Evolutionary conservation across 805 yeast genomes (phyloP).

Genomic region (Grigorovia jiainica): DNA sequence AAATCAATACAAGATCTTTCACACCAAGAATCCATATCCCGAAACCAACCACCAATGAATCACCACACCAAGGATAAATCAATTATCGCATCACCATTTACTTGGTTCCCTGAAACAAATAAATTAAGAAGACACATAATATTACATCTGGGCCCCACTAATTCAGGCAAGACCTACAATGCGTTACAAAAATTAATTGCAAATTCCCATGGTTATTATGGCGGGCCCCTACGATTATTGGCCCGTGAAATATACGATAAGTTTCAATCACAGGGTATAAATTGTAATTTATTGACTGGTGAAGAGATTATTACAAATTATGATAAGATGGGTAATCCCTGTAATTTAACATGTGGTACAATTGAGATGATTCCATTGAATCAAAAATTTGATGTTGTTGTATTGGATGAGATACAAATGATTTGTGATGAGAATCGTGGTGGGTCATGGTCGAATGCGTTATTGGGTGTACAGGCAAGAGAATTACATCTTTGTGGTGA

Average conservation of each 20-base stretch:
- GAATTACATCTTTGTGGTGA: slow-evolving; percentile 95
- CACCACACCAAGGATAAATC: slow-evolving; percentile 14
- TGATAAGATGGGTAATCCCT: slow-evolving; percentile 63
- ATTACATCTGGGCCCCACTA: slow-evolving; percentile 98
- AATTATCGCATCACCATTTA: slow-evolving; percentile 51
- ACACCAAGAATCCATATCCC: slow-evolving; percentile 19
- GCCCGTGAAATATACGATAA: slow-evolving; percentile 89
- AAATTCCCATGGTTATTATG: slow-evolving; percentile 74
- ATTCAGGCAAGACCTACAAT: slow-evolving; percentile 85
- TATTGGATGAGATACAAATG: slow-evolving; percentile 96
- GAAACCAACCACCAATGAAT: neutral
- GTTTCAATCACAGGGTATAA: slow-evolving; percentile 52
- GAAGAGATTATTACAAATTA: slow-evolving; percentile 74
- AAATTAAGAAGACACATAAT: slow-evolving; percentile 65
- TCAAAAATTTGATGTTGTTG: slow-evolving; percentile 70
- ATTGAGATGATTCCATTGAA: slow-evolving; percentile 82
- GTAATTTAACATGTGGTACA: slow-evolving; percentile 76
- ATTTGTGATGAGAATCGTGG: slow-evolving; percentile 73
- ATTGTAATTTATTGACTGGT: slow-evolving; percentile 89
- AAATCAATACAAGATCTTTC: too few relatives aligned
- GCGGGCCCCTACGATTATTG: slow-evolving; percentile 84
- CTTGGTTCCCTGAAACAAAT: slow-evolving; percentile 83
- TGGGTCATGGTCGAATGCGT: slow-evolving; percentile 88
- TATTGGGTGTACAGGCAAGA: slow-evolving; percentile 75
- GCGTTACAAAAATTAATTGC: slow-evolving; percentile 61